phyloP scores from a whole-genome alignment of 345 rosid genomes.

The Diplotaxis tenuifolia region DNA sequence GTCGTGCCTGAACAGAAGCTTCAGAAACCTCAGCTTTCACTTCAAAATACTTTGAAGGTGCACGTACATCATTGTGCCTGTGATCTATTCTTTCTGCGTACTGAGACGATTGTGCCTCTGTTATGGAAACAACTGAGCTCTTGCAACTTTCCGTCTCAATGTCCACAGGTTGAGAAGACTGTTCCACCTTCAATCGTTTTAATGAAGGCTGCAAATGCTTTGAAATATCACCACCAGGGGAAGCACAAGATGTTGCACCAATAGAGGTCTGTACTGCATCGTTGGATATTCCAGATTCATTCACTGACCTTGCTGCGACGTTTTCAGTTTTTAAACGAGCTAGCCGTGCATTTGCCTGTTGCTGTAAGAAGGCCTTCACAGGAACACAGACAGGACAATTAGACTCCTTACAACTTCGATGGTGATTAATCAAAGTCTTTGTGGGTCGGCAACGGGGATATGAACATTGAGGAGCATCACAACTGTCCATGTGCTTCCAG shows the following conservation, averaged over 20 bases:
- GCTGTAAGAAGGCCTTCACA: conserved; percentile 62
- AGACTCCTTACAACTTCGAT: conserved; percentile 61
- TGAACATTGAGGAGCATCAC: conserved; percentile 55
- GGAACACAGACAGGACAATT: conserved; percentile 94
- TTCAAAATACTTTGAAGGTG: conserved; percentile 57
- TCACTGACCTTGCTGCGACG: conserved; percentile 37
- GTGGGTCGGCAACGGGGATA: conserved; percentile 82
- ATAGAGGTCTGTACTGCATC: conserved; percentile 48
- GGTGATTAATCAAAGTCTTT: conserved; percentile 67
- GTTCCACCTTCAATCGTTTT: conserved; percentile 87
- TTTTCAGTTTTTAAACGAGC: conserved; percentile 46
- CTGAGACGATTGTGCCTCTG: conserved; percentile 50
- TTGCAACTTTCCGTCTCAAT: conserved; percentile 50
- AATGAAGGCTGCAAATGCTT: conserved; percentile 69
- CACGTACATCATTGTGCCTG: conserved; percentile 39
- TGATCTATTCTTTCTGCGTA: conserved; percentile 54
- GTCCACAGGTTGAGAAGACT: conserved; percentile 49
- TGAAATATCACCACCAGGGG: conserved; percentile 45
- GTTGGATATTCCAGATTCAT: conserved; percentile 50
- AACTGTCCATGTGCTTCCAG: conserved; percentile 78
- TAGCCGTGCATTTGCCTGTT: conserved; percentile 50
- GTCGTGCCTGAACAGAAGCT: conserved; percentile 50
- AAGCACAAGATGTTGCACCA: conserved; percentile 42
- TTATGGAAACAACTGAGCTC: conserved; percentile 39
- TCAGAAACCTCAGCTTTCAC: conserved; percentile 59